Evolutionary conservation across 805 yeast genomes (phyloP).

Genomic region (Aciculoconidium aculeatum): DNA sequence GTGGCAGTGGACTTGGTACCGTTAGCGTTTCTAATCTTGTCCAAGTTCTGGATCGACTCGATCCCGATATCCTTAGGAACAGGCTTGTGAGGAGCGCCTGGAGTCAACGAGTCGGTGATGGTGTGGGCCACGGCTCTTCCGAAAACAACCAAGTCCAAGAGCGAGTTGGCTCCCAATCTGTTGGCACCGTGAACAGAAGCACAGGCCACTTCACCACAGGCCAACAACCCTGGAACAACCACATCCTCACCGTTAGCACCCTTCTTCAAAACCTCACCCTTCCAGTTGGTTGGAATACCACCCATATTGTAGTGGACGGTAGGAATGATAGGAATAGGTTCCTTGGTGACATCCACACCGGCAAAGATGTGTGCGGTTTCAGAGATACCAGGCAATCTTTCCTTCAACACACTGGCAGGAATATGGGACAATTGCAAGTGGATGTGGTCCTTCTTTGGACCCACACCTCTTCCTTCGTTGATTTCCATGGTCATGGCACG

Average conservation of each 20-base stretch:
- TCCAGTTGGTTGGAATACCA: conserved; percentile 97
- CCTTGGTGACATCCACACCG: conserved; percentile 98
- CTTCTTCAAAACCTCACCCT: conserved; percentile 85
- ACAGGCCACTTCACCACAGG: conserved; percentile 99
- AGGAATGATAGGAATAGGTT: conserved; percentile 97
- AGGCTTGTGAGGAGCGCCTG: conserved; percentile 82
- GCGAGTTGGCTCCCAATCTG: conserved; percentile 97
- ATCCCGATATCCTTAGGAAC: conserved; percentile 82
- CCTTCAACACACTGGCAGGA: conserved; percentile 86
- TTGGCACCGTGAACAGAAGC: conserved; percentile 99
- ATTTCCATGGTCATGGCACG: conserved; percentile 98
- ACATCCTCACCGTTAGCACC: conserved; percentile 86
- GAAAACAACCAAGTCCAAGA: conserved; percentile 92
- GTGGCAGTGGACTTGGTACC: conserved; percentile 84
- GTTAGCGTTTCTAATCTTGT: conserved; percentile 74
- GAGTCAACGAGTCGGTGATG: conserved; percentile 75
- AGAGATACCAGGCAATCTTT: conserved; percentile 98
- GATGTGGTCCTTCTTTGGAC: conserved; percentile 93
- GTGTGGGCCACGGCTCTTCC: conserved; percentile 98
- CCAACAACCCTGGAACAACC: conserved; percentile 87
- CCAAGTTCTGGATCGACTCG: conserved; percentile 86
- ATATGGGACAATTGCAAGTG: conserved; percentile 88
- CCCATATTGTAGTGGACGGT: conserved; percentile 99
- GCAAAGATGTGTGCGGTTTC: conserved; percentile 98
- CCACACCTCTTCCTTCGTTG: conserved; percentile 99